Conservation (phyloP, 2,329 filamentous ascomycete species). For the Pseudogymnoascus sp. region DNA sequence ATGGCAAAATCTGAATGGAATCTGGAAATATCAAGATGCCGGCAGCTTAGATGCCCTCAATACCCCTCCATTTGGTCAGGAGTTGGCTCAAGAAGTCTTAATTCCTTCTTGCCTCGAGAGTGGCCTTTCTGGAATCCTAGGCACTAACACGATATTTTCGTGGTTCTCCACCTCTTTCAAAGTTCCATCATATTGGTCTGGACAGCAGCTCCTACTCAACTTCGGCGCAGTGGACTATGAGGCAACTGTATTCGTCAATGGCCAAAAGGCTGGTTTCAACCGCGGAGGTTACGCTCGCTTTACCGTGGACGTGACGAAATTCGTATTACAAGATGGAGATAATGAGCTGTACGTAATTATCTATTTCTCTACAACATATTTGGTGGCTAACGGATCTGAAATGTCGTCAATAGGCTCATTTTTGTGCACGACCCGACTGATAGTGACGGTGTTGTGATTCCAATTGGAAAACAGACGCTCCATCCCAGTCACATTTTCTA, state of each 20-base stretch:
- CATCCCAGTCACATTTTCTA: conserved; percentile 61
- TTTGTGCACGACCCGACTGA: conserved; percentile 66
- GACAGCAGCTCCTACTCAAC: conserved; percentile 37
- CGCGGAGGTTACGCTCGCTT: conserved; percentile 58
- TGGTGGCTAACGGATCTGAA: neutral
- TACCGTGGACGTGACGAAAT: conserved; percentile 49
- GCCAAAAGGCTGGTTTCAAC: conserved; percentile 44
- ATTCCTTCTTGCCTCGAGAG: conserved; percentile 50
- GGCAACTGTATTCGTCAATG: conserved; percentile 52
- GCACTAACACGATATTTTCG: conserved; percentile 32
- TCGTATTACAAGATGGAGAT: conserved; percentile 30
- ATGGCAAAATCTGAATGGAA: conserved; percentile 44
- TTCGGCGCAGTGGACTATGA: conserved; percentile 48
- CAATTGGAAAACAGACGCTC: conserved; percentile 59
- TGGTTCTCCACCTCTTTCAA: conserved; percentile 45
- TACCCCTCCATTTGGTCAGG: conserved; percentile 38
- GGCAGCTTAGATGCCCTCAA: conserved; percentile 32
- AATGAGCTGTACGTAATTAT: conserved; percentile 46
- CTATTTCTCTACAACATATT: neutral
- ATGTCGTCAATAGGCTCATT: conserved; percentile 41
- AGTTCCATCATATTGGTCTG: conserved; percentile 32
- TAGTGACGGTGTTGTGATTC: conserved; percentile 46
- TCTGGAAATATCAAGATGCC: conserved; percentile 41
- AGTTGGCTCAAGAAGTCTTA: conserved; percentile 38
- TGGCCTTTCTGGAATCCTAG: conserved; percentile 44